These are phyloP conservation scores for Pezicula carpinea DNA, from an alignment of 2,329 filamentous ascomycete species.

Conservation along the genomic window DNA sequence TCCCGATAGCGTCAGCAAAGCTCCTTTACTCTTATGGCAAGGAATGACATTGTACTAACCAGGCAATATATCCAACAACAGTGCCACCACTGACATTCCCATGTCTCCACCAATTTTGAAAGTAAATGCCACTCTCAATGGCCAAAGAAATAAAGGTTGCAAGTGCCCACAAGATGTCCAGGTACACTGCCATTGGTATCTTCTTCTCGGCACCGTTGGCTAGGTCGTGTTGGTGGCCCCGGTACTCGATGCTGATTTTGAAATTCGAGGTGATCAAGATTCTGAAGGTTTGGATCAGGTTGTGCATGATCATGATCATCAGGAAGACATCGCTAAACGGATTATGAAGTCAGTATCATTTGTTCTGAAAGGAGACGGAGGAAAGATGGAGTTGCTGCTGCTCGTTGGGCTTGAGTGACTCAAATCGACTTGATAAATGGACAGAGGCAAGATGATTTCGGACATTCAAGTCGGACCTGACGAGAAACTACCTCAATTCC, in stretches of 20 bases:
- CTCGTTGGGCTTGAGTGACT: no score
- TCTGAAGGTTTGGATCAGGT: not conserved
- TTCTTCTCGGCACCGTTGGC: not conserved
- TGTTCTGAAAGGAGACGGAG: no score
- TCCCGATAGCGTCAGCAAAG: not conserved
- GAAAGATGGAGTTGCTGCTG: no score
- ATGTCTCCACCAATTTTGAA: not conserved
- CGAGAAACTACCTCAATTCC: no score
- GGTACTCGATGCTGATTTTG: not conserved
- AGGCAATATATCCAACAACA: not conserved
- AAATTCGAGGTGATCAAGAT: not conserved
- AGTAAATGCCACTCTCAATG: not conserved
- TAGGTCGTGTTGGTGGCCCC: not conserved
- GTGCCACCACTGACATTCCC: not conserved
- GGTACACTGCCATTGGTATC: not conserved
- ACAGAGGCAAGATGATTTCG: no score
- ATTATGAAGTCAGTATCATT: no score
- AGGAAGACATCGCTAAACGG: not conserved
- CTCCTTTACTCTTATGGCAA: not conserved
- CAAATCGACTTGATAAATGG: no score
- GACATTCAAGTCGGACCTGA: no score
- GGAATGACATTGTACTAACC: not conserved
- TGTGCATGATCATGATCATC: not conserved
- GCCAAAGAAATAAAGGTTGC: not conserved
- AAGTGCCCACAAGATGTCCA: not conserved